A percentile compares a stretch with the other conserved stretches of the same genome.
These are phyloP conservation scores for Polyplosphaeria fusca DNA, from an alignment of 495 filamentous ascomycete genomes.

Conservation along the genomic window DNA sequence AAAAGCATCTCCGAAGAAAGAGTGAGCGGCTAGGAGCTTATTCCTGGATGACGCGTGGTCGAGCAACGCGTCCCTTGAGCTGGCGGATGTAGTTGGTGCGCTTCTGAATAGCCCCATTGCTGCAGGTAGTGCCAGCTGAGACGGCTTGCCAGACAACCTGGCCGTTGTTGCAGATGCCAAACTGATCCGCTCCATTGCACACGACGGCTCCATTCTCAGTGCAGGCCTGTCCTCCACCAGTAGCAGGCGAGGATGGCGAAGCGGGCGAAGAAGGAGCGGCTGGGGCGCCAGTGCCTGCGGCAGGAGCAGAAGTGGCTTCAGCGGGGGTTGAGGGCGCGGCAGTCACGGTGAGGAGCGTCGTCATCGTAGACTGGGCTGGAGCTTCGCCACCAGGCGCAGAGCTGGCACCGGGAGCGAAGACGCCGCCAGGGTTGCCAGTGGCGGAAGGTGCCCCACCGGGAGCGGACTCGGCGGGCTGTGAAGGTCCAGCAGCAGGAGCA, in stretches of 20 bases:
- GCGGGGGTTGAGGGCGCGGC: conserved; percentile 4
- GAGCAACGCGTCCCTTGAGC: conserved; percentile 16
- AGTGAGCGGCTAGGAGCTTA: neutral
- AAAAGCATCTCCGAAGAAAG: neutral
- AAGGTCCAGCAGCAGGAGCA: neutral
- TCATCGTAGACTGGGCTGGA: conserved; percentile 4
- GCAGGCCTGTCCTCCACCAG: conserved; percentile 24
- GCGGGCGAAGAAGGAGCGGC: conserved; percentile 8
- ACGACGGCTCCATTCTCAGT: conserved; percentile 31
- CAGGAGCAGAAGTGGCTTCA: conserved; percentile 8
- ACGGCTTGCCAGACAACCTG: conserved; percentile 33
- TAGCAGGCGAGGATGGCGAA: conserved; percentile 3
- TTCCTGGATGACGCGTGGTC: conserved; percentile 4
- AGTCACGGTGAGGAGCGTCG: conserved; percentile 23
- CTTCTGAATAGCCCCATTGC: conserved; percentile 30
- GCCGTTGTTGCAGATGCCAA: conserved; percentile 38
- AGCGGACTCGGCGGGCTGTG: neutral
- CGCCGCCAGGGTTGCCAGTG: conserved; percentile 24
- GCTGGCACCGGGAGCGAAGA: conserved; percentile 29
- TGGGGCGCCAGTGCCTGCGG: conserved; percentile 12
- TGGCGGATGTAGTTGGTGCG: conserved; percentile 1
- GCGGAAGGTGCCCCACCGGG: conserved; percentile 5
- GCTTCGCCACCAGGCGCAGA: neutral
- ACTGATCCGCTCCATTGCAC: conserved; percentile 33
- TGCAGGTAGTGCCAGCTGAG: conserved; percentile 38